Conservation (phyloP, 1,139 yeast genomes). For the Groenewaldozyma auringiensis region DNA sequence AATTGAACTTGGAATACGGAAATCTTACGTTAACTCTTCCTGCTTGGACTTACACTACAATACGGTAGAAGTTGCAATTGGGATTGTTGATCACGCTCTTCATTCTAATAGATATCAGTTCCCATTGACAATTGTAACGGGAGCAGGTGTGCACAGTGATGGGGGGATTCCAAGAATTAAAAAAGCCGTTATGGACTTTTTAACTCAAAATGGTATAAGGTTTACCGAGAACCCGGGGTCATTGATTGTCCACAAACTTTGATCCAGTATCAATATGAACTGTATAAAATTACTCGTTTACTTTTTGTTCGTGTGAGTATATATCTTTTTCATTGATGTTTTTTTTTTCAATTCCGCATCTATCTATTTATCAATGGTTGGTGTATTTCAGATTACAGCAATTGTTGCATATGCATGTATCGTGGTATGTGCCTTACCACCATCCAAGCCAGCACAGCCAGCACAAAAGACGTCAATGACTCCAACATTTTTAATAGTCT, state of each 20-base stretch:
- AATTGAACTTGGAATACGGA: background rate
- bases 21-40: slow-evolving; percentile 3
- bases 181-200: slow-evolving; percentile 22
- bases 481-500: no score
- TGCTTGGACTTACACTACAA: slow-evolving; percentile 15
- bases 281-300: no score
- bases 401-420: no score
- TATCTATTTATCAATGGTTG: no score
- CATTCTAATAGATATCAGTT: slow-evolving; percentile 11
- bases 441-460: no score
- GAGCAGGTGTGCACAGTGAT: slow-evolving; percentile 27
- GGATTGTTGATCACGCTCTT: slow-evolving; percentile 24
- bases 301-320: no score
- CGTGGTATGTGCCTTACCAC: no score
- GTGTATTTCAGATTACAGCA: no score
- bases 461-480: no score
- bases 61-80: slow-evolving; percentile 25
- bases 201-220: slow-evolving; percentile 16
- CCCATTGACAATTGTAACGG: slow-evolving; percentile 25
- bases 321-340: no score
- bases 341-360: no score
- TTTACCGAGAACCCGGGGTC: slow-evolving; percentile 20
- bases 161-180: slow-evolving; percentile 27
- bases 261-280: no score
- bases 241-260: slow-evolving; percentile 11